Evolutionary conservation across 176 grass and related monocot genomes (phyloP).

Genomic region (Olyra latifolia): DNA sequence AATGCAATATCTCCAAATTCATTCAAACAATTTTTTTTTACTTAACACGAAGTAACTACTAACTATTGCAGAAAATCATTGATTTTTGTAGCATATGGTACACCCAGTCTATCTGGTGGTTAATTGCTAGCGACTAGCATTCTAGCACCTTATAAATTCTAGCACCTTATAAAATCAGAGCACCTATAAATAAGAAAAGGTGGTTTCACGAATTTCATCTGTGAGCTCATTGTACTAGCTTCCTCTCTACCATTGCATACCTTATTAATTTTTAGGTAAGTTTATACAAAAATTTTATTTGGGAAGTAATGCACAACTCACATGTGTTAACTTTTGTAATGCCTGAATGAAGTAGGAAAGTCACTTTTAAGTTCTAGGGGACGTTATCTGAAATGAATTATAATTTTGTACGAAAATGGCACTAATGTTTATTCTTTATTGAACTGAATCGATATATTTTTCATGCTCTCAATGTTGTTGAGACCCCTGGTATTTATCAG

Average conservation of each 20-base stretch:
- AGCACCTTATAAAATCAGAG: not conserved
- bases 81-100: not conserved
- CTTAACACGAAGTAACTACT: not conserved
- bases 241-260: not conserved
- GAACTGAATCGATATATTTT: conserved; percentile 3
- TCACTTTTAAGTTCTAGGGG: not conserved
- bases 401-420: not conserved
- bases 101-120: not conserved
- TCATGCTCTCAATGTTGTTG: not conserved
- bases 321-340: not conserved
- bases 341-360: not conserved
- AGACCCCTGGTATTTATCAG: not conserved
- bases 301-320: conserved; percentile 5
- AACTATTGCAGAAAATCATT: not conserved
- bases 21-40: not conserved
- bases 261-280: conserved; percentile 2
- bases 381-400: not conserved
- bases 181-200: not conserved
- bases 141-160: not conserved
- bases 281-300: not conserved
- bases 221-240: not conserved
- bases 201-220: not conserved
- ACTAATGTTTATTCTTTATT: conserved; percentile 6
- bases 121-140: not conserved
- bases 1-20: not conserved